These are phyloP conservation scores for Nepenthes gracilis DNA, from an alignment of 148 eudicot species.

Conservation along the genomic window DNA sequence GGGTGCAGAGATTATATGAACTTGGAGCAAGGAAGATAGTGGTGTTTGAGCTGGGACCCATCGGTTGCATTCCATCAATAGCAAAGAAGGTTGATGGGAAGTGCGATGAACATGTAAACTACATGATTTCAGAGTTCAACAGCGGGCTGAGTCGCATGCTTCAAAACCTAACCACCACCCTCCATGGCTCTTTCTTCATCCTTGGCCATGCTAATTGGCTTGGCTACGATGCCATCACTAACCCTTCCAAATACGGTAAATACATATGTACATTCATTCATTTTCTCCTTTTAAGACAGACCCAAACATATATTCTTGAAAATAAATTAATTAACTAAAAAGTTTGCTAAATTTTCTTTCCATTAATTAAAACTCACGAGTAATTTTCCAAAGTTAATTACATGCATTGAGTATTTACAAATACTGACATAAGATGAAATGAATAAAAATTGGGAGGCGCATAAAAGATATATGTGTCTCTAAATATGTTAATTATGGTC, in stretches of 20 bases:
- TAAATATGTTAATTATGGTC: no score
- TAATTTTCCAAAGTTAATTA: no score
- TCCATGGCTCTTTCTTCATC: slow-evolving; percentile 32
- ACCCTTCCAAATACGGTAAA: slow-evolving; percentile 44
- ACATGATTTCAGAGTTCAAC: slow-evolving; percentile 29
- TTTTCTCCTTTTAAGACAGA: background rate
- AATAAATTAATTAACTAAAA: background rate
- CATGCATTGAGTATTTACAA: no score
- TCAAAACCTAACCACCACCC: slow-evolving; percentile 27
- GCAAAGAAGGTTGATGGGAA: slow-evolving; percentile 12
- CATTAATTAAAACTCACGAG: no score
- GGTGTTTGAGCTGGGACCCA: slow-evolving; percentile 42
- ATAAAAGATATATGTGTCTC: no score
- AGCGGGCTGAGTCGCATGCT: slow-evolving; percentile 26
- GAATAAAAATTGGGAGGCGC: no score
- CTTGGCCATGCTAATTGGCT: slow-evolving; percentile 36
- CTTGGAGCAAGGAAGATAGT: slow-evolving; percentile 57
- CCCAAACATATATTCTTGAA: background rate
- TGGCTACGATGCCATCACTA: slow-evolving; percentile 36
- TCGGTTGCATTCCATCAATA: slow-evolving; percentile 55
- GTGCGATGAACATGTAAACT: slow-evolving; percentile 41
- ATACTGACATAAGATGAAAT: no score
- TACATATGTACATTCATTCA: background rate
- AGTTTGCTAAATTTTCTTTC: background rate
- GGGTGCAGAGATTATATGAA: slow-evolving; percentile 23